Conservation (phyloP, 2,329 filamentous ascomycete genomes). For the Alternaria ventricosa region DNA sequence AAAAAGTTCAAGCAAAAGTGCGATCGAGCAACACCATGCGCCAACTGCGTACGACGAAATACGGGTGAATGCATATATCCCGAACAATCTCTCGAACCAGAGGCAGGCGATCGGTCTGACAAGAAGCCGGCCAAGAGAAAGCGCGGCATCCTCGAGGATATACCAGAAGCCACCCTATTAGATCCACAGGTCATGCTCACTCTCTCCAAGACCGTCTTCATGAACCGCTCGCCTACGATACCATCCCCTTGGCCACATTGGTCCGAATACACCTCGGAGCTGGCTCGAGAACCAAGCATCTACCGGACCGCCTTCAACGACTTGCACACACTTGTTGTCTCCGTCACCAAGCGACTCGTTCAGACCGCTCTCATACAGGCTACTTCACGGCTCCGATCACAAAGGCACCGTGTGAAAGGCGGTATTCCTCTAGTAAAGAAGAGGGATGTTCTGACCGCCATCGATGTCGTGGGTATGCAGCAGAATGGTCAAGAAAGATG, state of each 20-base stretch:
- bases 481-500: constrained; percentile 58
- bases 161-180: constrained; percentile 45
- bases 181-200: constrained; percentile 35
- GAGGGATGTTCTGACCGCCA: constrained; percentile 62
- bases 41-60: constrained; percentile 13
- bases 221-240: constrained; percentile 41
- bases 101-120: neutral
- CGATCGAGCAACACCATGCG: constrained; percentile 16
- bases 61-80: constrained; percentile 13
- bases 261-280: constrained; percentile 35
- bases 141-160: constrained; percentile 27
- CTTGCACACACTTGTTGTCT: constrained; percentile 71
- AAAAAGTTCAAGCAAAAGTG: constrained; percentile 18
- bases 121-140: neutral
- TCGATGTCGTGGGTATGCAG: constrained; percentile 61
- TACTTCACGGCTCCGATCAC: constrained; percentile 69
- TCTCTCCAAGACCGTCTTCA: constrained; percentile 44
- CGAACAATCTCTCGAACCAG: neutral
- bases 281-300: constrained; percentile 65
- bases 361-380: constrained; percentile 73
- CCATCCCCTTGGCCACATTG: constrained; percentile 42
- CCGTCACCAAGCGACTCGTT: constrained; percentile 73
- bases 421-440: constrained; percentile 48
- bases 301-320: constrained; percentile 78
- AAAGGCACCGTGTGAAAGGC: constrained; percentile 37